Percentiles rank a stretch among this genome's conserved stretches.
phyloP scores from a whole-genome alignment of 1,284 basidiomycete genomes.

The Ganoderma lucidum region DNA sequence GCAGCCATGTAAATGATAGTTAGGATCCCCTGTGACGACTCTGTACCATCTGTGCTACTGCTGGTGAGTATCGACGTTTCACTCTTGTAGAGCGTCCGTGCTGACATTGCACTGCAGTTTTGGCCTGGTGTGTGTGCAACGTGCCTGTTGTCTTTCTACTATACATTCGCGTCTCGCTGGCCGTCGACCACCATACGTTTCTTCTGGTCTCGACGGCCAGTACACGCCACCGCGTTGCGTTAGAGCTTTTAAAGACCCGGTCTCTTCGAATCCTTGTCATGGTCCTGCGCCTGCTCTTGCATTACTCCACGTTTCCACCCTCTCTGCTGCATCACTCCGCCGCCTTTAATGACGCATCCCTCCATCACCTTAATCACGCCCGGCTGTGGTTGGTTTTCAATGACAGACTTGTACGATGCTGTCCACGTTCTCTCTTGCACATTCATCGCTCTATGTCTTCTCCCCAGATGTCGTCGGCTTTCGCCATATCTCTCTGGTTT shows the following conservation, averaged over 20 bases:
- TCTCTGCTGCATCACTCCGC: neutral
- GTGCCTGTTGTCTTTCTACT: constrained; percentile 20
- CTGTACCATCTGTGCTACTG: constrained; percentile 8
- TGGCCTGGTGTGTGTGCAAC: constrained; percentile 16
- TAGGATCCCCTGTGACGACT: neutral
- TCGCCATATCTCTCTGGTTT: neutral
- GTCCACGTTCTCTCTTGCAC: constrained; percentile 1
- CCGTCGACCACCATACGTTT: constrained; percentile 19
- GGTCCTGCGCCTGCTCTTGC: neutral
- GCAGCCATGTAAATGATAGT: constrained; percentile 20
- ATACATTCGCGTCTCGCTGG: constrained; percentile 23
- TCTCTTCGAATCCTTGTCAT: neutral
- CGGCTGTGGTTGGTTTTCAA: constrained; percentile 5
- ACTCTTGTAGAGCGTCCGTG: neutral
- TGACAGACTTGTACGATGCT: constrained; percentile 2
- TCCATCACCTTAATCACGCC: neutral
- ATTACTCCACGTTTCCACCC: neutral
- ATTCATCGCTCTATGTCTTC: neutral
- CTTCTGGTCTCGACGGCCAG: constrained; percentile 30
- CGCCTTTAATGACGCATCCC: too few relatives aligned
- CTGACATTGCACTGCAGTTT: neutral
- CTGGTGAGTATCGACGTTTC: constrained; percentile 9
- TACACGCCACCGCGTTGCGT: neutral
- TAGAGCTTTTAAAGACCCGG: neutral
- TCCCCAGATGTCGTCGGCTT: too few relatives aligned